A percentile compares a stretch with the other conserved stretches of the same genome.
Evolutionary conservation across 768 basidiomycete species (phyloP).

Genomic region (Psilocybe sp.): DNA sequence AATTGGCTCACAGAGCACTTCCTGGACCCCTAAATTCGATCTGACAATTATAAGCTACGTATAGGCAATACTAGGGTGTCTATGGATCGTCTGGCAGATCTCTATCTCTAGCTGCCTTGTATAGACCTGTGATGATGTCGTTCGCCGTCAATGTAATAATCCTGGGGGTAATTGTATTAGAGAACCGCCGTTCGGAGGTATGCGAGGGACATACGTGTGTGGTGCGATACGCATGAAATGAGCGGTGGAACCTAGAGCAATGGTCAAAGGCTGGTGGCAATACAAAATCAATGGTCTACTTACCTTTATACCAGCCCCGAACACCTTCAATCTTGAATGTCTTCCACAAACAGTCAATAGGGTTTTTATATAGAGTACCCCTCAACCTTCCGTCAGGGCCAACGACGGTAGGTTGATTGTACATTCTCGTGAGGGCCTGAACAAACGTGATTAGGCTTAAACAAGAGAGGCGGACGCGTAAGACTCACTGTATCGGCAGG

Average conservation of each 20-base stretch:
- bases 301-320: constrained; percentile 95
- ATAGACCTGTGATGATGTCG: constrained; percentile 70
- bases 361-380: constrained; percentile 84
- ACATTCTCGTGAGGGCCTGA: constrained; percentile 88
- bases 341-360: constrained; percentile 96
- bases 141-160: constrained; percentile 91
- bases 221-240: constrained; percentile 93
- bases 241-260: constrained; percentile 74
- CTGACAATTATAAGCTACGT: too few species aligned
- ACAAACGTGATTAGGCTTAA: constrained; percentile 5
- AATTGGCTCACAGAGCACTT: too few species aligned
- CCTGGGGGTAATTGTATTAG: constrained; percentile 31
- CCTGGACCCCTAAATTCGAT: too few species aligned
- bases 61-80: not conserved
- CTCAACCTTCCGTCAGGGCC: constrained; percentile 68
- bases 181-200: not conserved
- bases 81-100: constrained; percentile 35
- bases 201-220: constrained; percentile 63
- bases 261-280: constrained; percentile 1
- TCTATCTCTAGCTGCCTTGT: constrained; percentile 41
- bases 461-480: not conserved
- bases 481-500: constrained; percentile 76
- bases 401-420: constrained; percentile 85
- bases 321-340: constrained; percentile 89
- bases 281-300: not conserved